A percentile compares a stretch with the other conserved stretches of the same genome.
Conservation (phyloP, 768 basidiomycete genomes). For the Pluteus cervinus region DNA sequence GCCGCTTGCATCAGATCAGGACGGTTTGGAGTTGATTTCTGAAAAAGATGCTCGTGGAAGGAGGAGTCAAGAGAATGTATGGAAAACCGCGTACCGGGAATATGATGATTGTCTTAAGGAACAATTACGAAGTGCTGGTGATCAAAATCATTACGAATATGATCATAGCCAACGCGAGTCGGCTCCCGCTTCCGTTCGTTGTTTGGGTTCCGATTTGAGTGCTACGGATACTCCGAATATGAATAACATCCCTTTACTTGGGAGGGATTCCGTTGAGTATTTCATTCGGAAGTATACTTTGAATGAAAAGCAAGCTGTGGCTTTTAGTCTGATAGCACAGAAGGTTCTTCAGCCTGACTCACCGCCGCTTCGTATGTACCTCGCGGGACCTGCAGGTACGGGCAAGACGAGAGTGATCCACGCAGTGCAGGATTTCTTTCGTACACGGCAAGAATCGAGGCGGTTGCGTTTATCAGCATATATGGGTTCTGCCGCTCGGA, state of each 20-base stretch:
- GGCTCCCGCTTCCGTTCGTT: too few relatives aligned
- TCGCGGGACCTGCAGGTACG: conserved; percentile 34
- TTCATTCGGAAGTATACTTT: conserved; percentile 20
- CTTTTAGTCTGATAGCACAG: conserved; percentile 23
- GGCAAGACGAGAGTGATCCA: conserved; percentile 35
- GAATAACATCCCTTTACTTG: not conserved
- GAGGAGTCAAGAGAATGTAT: too few relatives aligned
- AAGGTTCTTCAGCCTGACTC: conserved; percentile 13
- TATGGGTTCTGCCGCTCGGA: conserved; percentile 33
- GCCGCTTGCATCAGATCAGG: too few relatives aligned
- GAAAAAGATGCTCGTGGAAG: too few relatives aligned
- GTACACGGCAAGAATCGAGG: conserved; percentile 8
- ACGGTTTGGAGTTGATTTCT: too few relatives aligned
- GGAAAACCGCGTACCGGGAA: too few relatives aligned
- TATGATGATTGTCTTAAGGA: too few relatives aligned
- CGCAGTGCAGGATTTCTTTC: conserved; percentile 27
- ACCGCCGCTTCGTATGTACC: conserved; percentile 24
- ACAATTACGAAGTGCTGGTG: too few relatives aligned
- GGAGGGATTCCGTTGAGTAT: conserved; percentile 10
- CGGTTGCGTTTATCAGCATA: conserved; percentile 24
- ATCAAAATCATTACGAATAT: too few relatives aligned
- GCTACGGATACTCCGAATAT: conserved; percentile 1
- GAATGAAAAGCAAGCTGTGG: conserved; percentile 26
- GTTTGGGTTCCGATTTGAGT: conserved; percentile 1
- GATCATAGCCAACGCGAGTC: too few relatives aligned